Base-by-base conservation (phyloP, 179 eudicot species). In the Dionaea muscipula region DNA sequence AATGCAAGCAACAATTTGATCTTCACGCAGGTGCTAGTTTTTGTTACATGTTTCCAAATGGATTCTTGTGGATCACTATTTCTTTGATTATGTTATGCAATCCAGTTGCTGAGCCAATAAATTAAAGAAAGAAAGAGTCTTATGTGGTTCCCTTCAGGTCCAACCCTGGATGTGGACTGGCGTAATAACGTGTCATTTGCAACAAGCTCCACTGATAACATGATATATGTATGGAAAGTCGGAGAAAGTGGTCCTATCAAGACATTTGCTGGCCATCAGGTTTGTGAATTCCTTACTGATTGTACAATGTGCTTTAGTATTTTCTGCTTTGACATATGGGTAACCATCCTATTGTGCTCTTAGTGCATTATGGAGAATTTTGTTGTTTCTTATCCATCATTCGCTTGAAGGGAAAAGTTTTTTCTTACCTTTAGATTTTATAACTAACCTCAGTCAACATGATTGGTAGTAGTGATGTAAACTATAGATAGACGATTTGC, bases 151-250 rank as follows among this genome's bases (percentile, higher is more conserved):
- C 44, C 48, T 17, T 46, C 76, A 93, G 99, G 84, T 64, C 94
- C 99, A 62, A 71, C 90, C 19, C 86, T 93, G 40, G 96, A 93
- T 73, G 99, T 85, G 65, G 99, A 88, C 70, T 93, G 99, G 99
- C 72, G 90, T 47, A 80, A 81, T 64, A 85, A 85, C 68, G 73
- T 67, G 63, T 82, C 99, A 17, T 93, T 93, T 69, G 96, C 96
- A 26, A 81, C 99, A 43, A 75, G 96, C 64, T 93, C 99, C 36
- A 81, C 96, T 15, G 96, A 93, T 68, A 70, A 75, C 68, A 85
- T 81, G 95, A 89, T 93, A 43, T 74, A 76, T 78, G 93, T 89
- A 63, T 93, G 95, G 60, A 83, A 83, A 69, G 73, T 93, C 64
- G 99, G 96, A 44, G 94, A 88, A 61, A 61, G 46, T 43, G 68